Evolutionary conservation across 2,329 filamentous ascomycete genomes (phyloP), one percentile per base, ranked within the genome.

Genomic region (Metarhizium guizhouense): DNA sequence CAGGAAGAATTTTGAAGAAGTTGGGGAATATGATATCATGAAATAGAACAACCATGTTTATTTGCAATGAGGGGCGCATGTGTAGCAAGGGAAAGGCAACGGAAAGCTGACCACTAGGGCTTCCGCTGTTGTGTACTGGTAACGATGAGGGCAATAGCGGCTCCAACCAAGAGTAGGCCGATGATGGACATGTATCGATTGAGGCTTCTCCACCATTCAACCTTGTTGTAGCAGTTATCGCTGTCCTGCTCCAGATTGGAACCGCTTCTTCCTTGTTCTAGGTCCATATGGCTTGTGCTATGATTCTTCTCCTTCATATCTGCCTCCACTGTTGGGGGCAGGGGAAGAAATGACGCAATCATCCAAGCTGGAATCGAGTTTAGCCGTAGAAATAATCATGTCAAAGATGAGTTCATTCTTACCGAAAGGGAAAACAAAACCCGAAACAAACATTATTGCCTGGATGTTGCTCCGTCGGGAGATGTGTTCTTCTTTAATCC

Each of bases 361-460:
- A 93, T 88, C 90, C 90, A 95, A 55, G 86, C 87, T 86, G 14
- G 62, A 51, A 54, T 20, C 52, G 11, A 45, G 51, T 58, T 66
- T 59, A 62, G 58, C 45, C 11, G 51, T 56, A 59, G 62, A 65
- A 66, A 65, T 25, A 32, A 45, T 4, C 49, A 29, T 11, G 3
- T 47, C 10, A 29, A 25, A 6, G 6, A 18, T 13, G 30, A 11
- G n/a, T 16, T 2, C 6, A 51, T 38, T 70, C 82, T 70, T 72
- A 87, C 84, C 77, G 58, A 90, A 78, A 6, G 89, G 90, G 64
- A 90, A 83, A 50, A 93, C 73, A 65, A 95, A 95, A 29, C 90
- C 90, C 50, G 86, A 47, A 55, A 85, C 82, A 70, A 95, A 95
- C 51, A 89, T 74, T 53, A 87, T 74, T 34, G 93, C 79, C 69